Conservation (phyloP, 495 filamentous ascomycete species). For the Penicillium turbatum region DNA sequence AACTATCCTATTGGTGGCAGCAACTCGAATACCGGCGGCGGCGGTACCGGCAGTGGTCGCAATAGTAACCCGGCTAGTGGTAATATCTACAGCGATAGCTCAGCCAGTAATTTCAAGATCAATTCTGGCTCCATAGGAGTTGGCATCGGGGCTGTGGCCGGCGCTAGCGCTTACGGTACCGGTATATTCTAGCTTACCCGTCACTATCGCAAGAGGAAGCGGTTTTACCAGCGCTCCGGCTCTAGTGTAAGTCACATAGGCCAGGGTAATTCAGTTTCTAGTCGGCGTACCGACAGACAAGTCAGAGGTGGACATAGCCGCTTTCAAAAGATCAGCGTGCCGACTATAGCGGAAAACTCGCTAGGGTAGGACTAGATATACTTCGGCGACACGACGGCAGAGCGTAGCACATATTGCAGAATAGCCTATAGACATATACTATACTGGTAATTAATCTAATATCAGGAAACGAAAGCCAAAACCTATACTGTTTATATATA, state of each 20-base stretch:
- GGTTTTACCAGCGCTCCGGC: constrained; percentile 72
- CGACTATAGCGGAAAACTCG: constrained; percentile 95
- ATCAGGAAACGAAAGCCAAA: no score
- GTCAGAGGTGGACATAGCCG: constrained; percentile 66
- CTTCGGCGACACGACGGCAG: no score
- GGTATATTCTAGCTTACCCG: constrained; percentile 96
- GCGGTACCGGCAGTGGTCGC: constrained; percentile 17
- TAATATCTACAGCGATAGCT: constrained; percentile 34
- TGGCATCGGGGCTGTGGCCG: constrained; percentile 68
- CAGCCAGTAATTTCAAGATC: constrained; percentile 47
- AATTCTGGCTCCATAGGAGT: constrained; percentile 79
- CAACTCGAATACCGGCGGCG: constrained; percentile 15
- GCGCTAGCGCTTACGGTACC: constrained; percentile 90
- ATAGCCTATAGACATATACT: no score
- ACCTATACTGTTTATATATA: no score
- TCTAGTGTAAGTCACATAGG: constrained; percentile 50
- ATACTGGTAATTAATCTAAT: no score
- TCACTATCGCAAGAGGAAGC: constrained; percentile 84
- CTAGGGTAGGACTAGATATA: constrained; percentile 85
- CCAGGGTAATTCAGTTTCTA: constrained; percentile 35
- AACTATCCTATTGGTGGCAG: constrained; percentile 35
- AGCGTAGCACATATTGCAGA: no score
- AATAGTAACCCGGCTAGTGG: constrained; percentile 13
- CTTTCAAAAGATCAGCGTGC: constrained; percentile 72
- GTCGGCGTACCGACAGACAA: constrained; percentile 42